These are phyloP conservation scores for Zymoseptoria pseudotritici DNA, from an alignment of 2,329 filamentous ascomycete genomes.

Conservation along the genomic window DNA sequence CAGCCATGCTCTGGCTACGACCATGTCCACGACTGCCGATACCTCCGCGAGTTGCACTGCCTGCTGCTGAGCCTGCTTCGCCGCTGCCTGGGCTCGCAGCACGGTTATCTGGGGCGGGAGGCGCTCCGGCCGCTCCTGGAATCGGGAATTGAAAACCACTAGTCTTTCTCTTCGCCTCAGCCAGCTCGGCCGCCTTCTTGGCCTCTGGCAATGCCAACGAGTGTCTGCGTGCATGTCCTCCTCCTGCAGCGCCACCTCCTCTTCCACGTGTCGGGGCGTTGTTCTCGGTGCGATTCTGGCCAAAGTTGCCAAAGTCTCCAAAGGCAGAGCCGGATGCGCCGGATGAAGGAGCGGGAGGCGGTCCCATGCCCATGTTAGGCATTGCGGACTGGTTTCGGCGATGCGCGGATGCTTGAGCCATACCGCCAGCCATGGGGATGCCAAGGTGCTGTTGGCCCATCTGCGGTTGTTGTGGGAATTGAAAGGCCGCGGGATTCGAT, in stretches of 20 bases:
- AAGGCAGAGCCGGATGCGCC: constrained; percentile 71
- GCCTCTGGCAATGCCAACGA: constrained; percentile 91
- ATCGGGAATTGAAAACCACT: constrained; percentile 91
- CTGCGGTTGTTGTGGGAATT: constrained; percentile 70
- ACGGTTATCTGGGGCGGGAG: constrained; percentile 43
- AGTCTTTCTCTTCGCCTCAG: constrained; percentile 92
- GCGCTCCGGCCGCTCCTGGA: constrained; percentile 56
- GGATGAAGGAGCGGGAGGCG: constrained; percentile 70
- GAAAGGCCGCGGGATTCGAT: constrained; percentile 58
- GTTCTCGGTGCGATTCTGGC: constrained; percentile 53
- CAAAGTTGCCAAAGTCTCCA: constrained; percentile 61
- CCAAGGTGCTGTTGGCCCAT: constrained; percentile 52
- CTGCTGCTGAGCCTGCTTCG: constrained; percentile 17
- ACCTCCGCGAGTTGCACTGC: constrained; percentile 26
- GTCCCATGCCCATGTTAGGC: constrained; percentile 85
- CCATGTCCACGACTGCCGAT: constrained; percentile 44
- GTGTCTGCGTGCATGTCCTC: constrained; percentile 87
- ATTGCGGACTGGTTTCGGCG: constrained; percentile 97
- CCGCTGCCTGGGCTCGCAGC: constrained; percentile 49
- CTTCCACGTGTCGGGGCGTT: constrained; percentile 60
- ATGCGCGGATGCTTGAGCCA: constrained; percentile 74
- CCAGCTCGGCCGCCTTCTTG: constrained; percentile 93
- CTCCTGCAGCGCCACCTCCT: constrained; percentile 58
- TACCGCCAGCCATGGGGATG: constrained; percentile 61
- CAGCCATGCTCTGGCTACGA: constrained; percentile 85